Base-by-base conservation (phyloP, 2,329 filamentous ascomycete genomes). In the Trichoderma afroharzianum region DNA sequence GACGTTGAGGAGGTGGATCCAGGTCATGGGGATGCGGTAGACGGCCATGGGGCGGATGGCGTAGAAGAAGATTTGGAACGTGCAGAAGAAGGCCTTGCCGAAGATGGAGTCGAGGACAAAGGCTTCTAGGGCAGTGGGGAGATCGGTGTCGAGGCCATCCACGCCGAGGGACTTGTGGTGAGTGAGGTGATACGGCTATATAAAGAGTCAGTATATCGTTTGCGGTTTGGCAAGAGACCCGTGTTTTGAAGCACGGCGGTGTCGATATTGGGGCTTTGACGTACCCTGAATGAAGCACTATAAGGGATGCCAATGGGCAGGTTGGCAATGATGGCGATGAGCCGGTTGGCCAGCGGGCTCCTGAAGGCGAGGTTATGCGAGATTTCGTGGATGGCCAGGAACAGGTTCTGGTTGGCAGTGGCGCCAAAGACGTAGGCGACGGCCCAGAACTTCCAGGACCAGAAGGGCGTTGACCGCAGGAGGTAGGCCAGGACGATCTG, bases 21-120 rank as follows among this genome's bases (percentile, higher is more conserved):
- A 88, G 67, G 95, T 98, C 81, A 98, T 89, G 47, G 95, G 93
- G 6, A 98, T 88, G 77, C 90, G 89, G 87, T 97, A 97, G 76
- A 99, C 88, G 83, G 95, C 91, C 92, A 98, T 97, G 73, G 96
- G 96, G 18, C 96, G 93, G 64, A 99, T 83, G 77, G 96, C 96
- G 85, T 99, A 99, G 88, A 99, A 99, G 80, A 99, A 88, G 82
- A 99, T 98, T 83, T 99, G 96, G 85, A 98, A 99, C 76, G 96
- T 99, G 85, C 93, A 95, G 88, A 99, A 99, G 86, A 99, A 99
- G 75, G 96, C 92, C 84, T 99, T 99, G 81, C 96, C 96, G 21
- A 95, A 89, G 77, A 99, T 91, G 8, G 94, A 98, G 85, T 99
- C 93, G 77, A 99, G 91, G 81, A 99, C 92, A 79, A 97, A 83